Evolutionary conservation across 2,329 filamentous ascomycete genomes (phyloP), one percentile per base, ranked within the genome.

Genomic region (Chrysoporthe cubensis): DNA sequence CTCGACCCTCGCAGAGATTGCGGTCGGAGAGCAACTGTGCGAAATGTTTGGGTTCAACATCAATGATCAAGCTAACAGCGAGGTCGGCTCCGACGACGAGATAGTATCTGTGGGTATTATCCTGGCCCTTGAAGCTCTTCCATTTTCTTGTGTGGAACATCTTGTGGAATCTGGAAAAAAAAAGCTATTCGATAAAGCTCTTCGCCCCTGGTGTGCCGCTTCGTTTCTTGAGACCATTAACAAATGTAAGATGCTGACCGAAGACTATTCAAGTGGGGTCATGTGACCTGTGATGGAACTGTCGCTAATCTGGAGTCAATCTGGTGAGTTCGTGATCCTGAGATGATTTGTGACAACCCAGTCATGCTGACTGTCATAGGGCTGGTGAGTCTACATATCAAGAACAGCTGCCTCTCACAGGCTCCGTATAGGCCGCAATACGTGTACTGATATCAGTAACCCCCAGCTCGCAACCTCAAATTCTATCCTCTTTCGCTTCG

Each of bases 271-370:
- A 44, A 60, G 9, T 84, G 82, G 82, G 82, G 82, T 0, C 82
- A 84, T 67, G 75, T 84, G 7, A 82, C 81, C 0, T 81, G 78
- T 50, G 81, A 77, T 37, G 82, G 82, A 0, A 80, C 79, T 0
- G 76, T 84, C 44, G 82, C 83, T 0, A 84, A 84, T 68, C 71
- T 85, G 0, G 83, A 84, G 70, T 80, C 81, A 1, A 80, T 84
- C 0, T 84, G 82, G 82, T 44, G 57, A 80, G 80, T 80, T 26
- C 1, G 6, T 56, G 14, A 34, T n/a, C 34, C 9, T 16, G 6
- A 5, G 26, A 40, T 0, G 37, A 8, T 34, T 2, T 2, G 4
- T 48, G 32, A 16, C 6, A 5, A 14, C 4, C 26, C 4, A 26
- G 9, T 32, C 11, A 11, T 11, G 43, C 63, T 65, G 54, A 65